A percentile compares a stretch with the other conserved stretches of the same genome.
Evolutionary conservation across 768 basidiomycete genomes (phyloP).

Genomic region (Guyanaporus albipodus): DNA sequence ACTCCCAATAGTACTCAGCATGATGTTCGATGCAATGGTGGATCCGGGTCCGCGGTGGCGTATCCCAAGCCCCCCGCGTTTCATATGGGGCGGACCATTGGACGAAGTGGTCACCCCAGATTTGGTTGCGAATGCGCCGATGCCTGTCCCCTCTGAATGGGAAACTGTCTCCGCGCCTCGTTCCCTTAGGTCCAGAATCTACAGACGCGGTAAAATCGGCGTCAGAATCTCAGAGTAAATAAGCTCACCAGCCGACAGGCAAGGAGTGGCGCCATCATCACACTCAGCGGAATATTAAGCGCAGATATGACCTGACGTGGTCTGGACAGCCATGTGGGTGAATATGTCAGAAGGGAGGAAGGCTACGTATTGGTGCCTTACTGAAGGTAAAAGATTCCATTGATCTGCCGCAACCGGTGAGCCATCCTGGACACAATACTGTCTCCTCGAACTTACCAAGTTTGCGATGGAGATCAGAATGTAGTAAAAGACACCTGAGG

Average conservation of each 20-base stretch:
- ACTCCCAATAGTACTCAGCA: constrained; percentile 61
- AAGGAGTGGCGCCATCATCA: constrained; percentile 77
- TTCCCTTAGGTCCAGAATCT: constrained; percentile 82
- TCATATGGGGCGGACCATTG: constrained; percentile 21
- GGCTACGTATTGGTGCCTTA: constrained; percentile 31
- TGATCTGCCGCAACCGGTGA: constrained; percentile 41
- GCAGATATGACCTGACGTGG: constrained; percentile 80
- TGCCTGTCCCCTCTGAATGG: constrained; percentile 69
- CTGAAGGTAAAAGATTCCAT: constrained; percentile 87
- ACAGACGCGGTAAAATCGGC: constrained; percentile 25
- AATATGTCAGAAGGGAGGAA: not conserved
- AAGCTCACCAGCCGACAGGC: constrained; percentile 67
- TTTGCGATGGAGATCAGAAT: constrained; percentile 85
- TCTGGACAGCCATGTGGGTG: constrained; percentile 35
- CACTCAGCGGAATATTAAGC: constrained; percentile 79
- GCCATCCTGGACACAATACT: not conserved
- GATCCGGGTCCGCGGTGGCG: constrained; percentile 50
- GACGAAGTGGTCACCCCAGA: constrained; percentile 37
- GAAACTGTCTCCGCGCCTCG: constrained; percentile 76
- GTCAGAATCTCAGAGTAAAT: not conserved
- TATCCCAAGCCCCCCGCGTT: constrained; percentile 38
- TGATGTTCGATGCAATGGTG: constrained; percentile 56
- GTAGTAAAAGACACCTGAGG: constrained; percentile 72
- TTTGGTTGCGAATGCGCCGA: constrained; percentile 64
- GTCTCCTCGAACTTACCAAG: constrained; percentile 38